A percentile compares a stretch with the other conserved stretches of the same genome.
Conservation (phyloP, 2,329 filamentous ascomycete species). For the Xylariaceae sp. region DNA sequence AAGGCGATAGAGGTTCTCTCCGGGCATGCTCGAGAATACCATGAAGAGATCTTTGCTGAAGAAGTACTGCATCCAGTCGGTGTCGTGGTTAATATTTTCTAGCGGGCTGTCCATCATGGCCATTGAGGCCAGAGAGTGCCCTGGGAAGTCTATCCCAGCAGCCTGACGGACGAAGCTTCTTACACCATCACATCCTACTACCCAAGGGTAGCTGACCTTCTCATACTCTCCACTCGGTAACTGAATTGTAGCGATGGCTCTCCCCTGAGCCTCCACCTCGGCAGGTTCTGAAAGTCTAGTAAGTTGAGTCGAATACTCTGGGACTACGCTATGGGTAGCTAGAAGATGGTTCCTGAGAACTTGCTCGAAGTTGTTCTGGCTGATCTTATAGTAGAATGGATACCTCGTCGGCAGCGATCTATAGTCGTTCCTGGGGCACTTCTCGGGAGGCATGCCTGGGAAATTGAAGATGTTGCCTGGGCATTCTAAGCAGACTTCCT, state of each 20-base stretch:
- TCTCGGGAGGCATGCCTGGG: not conserved
- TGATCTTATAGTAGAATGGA: conserved; percentile 9
- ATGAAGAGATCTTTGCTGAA: conserved; percentile 1
- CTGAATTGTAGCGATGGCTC: not conserved
- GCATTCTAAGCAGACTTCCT: conserved; percentile 2
- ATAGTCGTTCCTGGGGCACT: conserved; percentile 2
- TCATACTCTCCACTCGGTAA: not conserved
- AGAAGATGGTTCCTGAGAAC: conserved; percentile 4
- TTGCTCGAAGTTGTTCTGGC: conserved; percentile 5
- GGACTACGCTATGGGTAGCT: not conserved
- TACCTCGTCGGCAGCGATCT: not conserved
- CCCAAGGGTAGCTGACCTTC: conserved; percentile 4
- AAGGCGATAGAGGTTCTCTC: not conserved
- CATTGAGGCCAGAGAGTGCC: not conserved
- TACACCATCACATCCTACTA: not conserved
- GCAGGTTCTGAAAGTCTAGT: not conserved
- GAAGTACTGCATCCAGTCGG: conserved; percentile 3
- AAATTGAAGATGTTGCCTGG: conserved; percentile 5
- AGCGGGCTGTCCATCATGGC: conserved; percentile 2
- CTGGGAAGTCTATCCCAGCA: conserved; percentile 2
- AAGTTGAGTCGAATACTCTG: conserved; percentile 1
- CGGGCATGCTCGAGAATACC: not conserved
- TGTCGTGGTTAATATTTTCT: not conserved
- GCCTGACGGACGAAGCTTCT: conserved; percentile 1
- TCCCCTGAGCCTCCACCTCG: not conserved